phyloP scores from a whole-genome alignment of 345 rosid species.

The Linum usitatissimum region DNA sequence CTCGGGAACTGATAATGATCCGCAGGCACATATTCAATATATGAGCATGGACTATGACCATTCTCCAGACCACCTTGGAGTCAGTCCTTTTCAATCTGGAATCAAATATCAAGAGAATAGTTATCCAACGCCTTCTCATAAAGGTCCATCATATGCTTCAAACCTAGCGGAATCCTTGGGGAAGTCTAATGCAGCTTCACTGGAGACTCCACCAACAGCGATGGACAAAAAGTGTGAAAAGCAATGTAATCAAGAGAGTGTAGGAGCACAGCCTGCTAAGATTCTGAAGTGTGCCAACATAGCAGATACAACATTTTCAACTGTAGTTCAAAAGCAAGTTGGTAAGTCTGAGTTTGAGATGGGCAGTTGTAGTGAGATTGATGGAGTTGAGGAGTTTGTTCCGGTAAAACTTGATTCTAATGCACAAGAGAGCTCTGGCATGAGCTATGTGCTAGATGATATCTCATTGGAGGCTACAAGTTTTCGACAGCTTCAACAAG shows the following conservation, averaged over 20 bases:
- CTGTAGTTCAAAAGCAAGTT: conserved; percentile 31
- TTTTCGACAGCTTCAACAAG: conserved; percentile 76
- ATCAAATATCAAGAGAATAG: conserved; percentile 38
- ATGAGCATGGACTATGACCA: conserved; percentile 24
- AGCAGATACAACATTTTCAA: conserved; percentile 29
- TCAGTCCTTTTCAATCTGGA: conserved; percentile 36
- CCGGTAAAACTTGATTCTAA: conserved; percentile 37
- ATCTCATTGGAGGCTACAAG: conserved; percentile 69
- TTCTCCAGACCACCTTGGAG: conserved; percentile 40
- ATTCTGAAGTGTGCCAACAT: conserved; percentile 25
- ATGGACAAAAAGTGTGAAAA: conserved; percentile 23
- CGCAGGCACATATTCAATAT: conserved; percentile 18
- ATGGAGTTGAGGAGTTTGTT: conserved; percentile 22
- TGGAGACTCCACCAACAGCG: conserved; percentile 24
- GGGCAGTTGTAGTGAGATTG: conserved; percentile 35
- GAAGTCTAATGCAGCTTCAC: conserved; percentile 28
- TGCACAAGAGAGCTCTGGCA: conserved; percentile 46
- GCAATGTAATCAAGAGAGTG: conserved; percentile 18
- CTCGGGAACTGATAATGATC: conserved; percentile 18
- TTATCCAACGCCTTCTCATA: conserved; percentile 33
- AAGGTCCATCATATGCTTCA: conserved; percentile 50
- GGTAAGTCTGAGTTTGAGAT: conserved; percentile 24
- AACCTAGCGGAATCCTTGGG: conserved; percentile 40
- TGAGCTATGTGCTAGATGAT: conserved; percentile 55
- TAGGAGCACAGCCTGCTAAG: conserved; percentile 20